Evolutionary conservation across 768 basidiomycete species (phyloP), one percentile per base, ranked within the genome.

Genomic region (Dioszegia hungarica): DNA sequence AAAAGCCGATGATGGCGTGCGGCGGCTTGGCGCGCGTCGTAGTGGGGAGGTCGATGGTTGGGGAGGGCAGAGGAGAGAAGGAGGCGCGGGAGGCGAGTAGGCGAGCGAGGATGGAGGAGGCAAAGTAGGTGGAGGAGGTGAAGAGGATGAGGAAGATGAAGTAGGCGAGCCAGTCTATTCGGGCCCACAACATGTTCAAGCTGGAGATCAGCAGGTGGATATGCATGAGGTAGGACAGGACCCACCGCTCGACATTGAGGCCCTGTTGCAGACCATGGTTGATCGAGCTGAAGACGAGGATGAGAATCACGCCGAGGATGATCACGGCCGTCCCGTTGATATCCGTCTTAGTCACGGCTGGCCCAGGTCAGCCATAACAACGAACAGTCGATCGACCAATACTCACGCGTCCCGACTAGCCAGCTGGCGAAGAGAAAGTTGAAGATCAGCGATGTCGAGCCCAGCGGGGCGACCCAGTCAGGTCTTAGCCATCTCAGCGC

Each of bases 401-500:
- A 68, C 73, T 64, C 38, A 73, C 73, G 73, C 20, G 73, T 74
- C 8, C 75, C 75, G 40, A 76, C 73, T 25, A 76, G 63, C 69
- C 71, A 69, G 22, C 67, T 84, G 34, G 94, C 94, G 74, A 95
- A 94, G 34, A 95, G 80, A 73, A 95, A 93, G 75, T 98, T 98
- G 80, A 98, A 97, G 54, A 98, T 85, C 60, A 98, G 84, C 12
- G 90, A 89, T 11, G 90, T 88, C 0, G 90, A 90, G 14, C 94
- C 93, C 3, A 98, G 82, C 1, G 93, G 93, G 1, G 94, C 94
- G 54, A 98, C 93, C 75, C 95, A 97, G 83, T 94, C 89, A 84
- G 77, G 68, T 6, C 75, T 69, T 27, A 15, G 55, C 54, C 58
- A 69, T 6, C 54, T 48, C 3, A 76, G 59, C 10, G 70, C 71